Evolutionary conservation across 2,329 filamentous ascomycete species (phyloP).

Genomic region (Salinomyces thailandicus): DNA sequence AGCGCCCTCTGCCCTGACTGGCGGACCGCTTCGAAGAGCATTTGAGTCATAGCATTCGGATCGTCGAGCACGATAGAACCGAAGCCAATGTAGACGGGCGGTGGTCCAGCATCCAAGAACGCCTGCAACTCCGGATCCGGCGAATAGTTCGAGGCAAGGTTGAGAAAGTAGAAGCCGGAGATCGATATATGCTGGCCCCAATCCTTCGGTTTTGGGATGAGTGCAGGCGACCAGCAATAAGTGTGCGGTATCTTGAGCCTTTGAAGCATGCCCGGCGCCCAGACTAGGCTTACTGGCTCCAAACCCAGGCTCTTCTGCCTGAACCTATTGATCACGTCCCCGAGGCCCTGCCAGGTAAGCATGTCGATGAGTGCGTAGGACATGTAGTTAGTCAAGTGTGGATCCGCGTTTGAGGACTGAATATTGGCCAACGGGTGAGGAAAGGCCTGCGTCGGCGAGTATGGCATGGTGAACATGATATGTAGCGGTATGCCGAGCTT

Average conservation of each 20-base stretch:
- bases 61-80: conserved; percentile 75
- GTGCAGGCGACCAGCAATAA: conserved; percentile 79
- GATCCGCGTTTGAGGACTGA: conserved; percentile 62
- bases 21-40: conserved; percentile 61
- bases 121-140: conserved; percentile 54
- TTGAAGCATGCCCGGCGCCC: conserved; percentile 69
- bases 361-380: conserved; percentile 79
- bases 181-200: conserved; percentile 64
- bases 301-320: conserved; percentile 63
- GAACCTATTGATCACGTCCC: conserved; percentile 84
- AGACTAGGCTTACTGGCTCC: conserved; percentile 67
- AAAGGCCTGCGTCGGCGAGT: conserved; percentile 75
- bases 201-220: conserved; percentile 70
- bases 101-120: conserved; percentile 58
- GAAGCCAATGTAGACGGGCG: conserved; percentile 74
- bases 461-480: conserved; percentile 94
- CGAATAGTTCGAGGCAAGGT: conserved; percentile 54
- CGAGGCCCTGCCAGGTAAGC: conserved; percentile 86
- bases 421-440: conserved; percentile 81
- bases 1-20: conserved; percentile 41
- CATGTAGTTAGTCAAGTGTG: conserved; percentile 68
- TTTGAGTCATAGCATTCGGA: conserved; percentile 56
- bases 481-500: conserved; percentile 65
- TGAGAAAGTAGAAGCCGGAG: conserved; percentile 67
- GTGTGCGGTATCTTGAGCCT: conserved; percentile 72